These are phyloP conservation scores for Aureobasidium sp. DNA, from an alignment of 2,329 filamentous ascomycete species.

Conservation along the genomic window DNA sequence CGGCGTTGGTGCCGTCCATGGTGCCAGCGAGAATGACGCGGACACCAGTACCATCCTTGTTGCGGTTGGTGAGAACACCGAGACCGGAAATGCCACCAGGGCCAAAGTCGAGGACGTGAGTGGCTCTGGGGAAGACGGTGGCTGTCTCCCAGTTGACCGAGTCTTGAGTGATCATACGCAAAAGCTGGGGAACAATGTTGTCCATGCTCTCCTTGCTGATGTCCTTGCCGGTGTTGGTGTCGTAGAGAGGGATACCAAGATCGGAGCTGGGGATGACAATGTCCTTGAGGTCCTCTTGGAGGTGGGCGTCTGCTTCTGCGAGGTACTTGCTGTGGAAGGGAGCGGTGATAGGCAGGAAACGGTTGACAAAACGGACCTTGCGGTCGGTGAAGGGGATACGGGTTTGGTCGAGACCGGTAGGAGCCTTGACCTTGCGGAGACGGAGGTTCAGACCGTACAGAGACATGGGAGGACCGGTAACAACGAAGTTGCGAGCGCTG, in stretches of 20 bases:
- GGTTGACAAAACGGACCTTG: constrained; percentile 92
- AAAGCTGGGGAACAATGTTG: constrained; percentile 75
- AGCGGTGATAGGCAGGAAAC: constrained; percentile 93
- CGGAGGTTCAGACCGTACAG: constrained; percentile 93
- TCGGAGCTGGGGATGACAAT: constrained; percentile 64
- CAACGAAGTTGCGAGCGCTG: constrained; percentile 92
- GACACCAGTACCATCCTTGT: constrained; percentile 97
- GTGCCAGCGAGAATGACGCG: constrained; percentile 90
- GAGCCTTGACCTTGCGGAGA: constrained; percentile 91
- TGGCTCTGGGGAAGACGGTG: constrained; percentile 81
- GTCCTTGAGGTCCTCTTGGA: constrained; percentile 80
- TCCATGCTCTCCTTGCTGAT: constrained; percentile 58
- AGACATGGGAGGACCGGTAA: constrained; percentile 91
- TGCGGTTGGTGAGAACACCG: constrained; percentile 91
- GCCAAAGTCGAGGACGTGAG: constrained; percentile 93
- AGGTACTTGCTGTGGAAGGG: constrained; percentile 98
- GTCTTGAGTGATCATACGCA: constrained; percentile 90
- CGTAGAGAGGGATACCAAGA: constrained; percentile 76
- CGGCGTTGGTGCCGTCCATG: constrained; percentile 80
- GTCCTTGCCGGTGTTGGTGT: constrained; percentile 84
- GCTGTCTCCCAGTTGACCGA: constrained; percentile 94
- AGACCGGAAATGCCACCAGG: constrained; percentile 95
- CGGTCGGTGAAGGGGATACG: constrained; percentile 89
- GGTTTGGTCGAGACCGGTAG: constrained; percentile 94
- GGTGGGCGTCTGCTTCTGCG: constrained; percentile 66